Evolutionary conservation across 306 rosid species (phyloP).

Genomic region (Begonia loranthoides): DNA sequence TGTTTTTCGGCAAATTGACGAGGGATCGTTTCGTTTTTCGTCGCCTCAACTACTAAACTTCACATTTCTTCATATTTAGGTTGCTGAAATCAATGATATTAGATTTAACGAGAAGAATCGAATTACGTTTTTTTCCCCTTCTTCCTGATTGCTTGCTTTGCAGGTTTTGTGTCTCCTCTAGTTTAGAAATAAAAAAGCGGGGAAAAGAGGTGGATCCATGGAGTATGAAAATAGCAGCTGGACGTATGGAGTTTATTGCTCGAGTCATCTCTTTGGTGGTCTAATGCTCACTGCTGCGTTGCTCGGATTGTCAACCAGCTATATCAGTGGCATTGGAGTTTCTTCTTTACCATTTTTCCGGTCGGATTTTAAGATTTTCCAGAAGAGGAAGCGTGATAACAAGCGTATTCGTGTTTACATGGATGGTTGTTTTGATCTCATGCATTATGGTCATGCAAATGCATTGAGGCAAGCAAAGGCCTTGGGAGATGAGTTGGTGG

Average conservation of each 20-base stretch:
- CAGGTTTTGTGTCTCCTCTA: constrained; percentile 67
- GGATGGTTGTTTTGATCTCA: constrained; percentile 99
- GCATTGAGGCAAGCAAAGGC: constrained; percentile 98
- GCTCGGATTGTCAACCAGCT: constrained; percentile 81
- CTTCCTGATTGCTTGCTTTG: constrained; percentile 1
- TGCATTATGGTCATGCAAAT: constrained; percentile 99
- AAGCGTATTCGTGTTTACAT: constrained; percentile 85
- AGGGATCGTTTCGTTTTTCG: no score
- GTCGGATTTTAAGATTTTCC: constrained; percentile 64
- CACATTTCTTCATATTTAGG: no score
- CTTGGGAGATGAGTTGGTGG: constrained; percentile 88
- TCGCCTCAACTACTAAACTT: no score
- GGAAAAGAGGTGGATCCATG: constrained; percentile 27
- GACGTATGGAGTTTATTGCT: constrained; percentile 84
- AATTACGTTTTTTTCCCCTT: no score
- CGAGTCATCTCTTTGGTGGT: constrained; percentile 84
- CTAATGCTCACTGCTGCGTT: constrained; percentile 95
- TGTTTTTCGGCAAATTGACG: no score
- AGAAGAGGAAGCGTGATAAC: constrained; percentile 51
- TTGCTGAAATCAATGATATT: no score
- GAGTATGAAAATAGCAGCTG: constrained; percentile 68
- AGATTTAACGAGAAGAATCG: no score
- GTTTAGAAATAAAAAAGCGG: constrained; percentile 1
- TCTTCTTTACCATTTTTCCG: constrained; percentile 47
- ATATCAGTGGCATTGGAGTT: constrained; percentile 68